These are phyloP conservation scores for Aspergillus fumigatus DNA, from an alignment of 2,329 filamentous ascomycete genomes.

Conservation along the genomic window DNA sequence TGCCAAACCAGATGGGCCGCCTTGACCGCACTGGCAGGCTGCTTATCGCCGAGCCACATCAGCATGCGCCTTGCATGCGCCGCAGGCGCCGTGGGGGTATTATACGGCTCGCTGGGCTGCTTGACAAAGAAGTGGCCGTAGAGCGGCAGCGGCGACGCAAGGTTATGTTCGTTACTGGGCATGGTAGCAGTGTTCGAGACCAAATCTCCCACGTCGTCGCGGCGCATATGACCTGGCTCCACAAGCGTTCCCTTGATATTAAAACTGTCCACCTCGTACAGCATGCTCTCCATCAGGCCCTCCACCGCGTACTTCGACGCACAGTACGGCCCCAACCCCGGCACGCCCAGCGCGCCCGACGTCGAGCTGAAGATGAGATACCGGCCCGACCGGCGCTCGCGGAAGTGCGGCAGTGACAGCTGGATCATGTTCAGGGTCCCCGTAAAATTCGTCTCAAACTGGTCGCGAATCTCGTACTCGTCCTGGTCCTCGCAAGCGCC, in stretches of 20 bases:
- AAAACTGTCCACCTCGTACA: constrained; percentile 89
- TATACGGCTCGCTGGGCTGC: constrained; percentile 75
- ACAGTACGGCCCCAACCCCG: constrained; percentile 88
- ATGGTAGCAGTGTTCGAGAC: constrained; percentile 26
- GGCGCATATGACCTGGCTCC: constrained; percentile 80
- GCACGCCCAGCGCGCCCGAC: constrained; percentile 85
- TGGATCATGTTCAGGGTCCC: constrained; percentile 93
- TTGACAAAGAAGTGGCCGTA: constrained; percentile 95
- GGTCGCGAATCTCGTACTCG: constrained; percentile 87
- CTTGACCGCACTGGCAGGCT: constrained; percentile 88
- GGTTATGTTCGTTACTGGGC: constrained; percentile 24
- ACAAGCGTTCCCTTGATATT: constrained; percentile 93
- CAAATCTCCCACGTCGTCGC: constrained; percentile 60
- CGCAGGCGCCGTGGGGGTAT: constrained; percentile 71
- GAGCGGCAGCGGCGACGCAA: constrained; percentile 59
- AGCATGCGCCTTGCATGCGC: constrained; percentile 87
- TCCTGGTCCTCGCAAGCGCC: constrained; percentile 96
- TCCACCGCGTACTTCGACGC: constrained; percentile 97
- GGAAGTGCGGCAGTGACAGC: constrained; percentile 79
- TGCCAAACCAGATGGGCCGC: constrained; percentile 93
- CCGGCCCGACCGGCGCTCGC: constrained; percentile 67
- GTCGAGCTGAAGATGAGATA: constrained; percentile 96
- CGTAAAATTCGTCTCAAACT: constrained; percentile 98
- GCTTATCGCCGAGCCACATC: constrained; percentile 88
- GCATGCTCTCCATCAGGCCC: constrained; percentile 90